These are phyloP conservation scores for Fusarium heterosporum DNA, from an alignment of 2,329 filamentous ascomycete species.

Conservation along the genomic window DNA sequence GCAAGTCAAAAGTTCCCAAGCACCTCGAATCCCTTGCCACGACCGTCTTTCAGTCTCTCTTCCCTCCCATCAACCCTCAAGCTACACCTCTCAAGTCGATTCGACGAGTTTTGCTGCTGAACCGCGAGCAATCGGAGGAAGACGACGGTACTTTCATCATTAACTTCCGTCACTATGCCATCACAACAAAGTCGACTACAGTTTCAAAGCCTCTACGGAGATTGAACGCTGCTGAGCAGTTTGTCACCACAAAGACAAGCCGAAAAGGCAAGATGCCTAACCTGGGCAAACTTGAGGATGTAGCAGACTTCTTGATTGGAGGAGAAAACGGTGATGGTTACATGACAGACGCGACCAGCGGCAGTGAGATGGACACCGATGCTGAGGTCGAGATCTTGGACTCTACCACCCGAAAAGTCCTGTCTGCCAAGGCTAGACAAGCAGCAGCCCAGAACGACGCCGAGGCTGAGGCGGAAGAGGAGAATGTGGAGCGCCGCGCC, in stretches of 20 bases:
- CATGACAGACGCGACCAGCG: conserved; percentile 84
- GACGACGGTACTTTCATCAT: conserved; percentile 81
- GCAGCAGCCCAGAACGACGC: conserved; percentile 55
- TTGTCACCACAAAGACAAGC: conserved; percentile 70
- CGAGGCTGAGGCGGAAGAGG: conserved; percentile 61
- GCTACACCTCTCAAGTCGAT: conserved; percentile 92
- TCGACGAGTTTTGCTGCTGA: conserved; percentile 87
- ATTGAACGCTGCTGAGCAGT: conserved; percentile 86
- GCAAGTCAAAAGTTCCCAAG: conserved; percentile 81
- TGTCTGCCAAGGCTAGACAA: conserved; percentile 63
- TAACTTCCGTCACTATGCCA: conserved; percentile 93
- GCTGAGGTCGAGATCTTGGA: conserved; percentile 90
- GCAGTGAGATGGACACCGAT: conserved; percentile 93
- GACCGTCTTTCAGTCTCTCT: conserved; percentile 94
- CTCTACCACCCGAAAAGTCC: conserved; percentile 71
- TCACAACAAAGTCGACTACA: conserved; percentile 87
- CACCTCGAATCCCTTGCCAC: conserved; percentile 94
- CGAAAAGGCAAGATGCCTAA: conserved; percentile 83
- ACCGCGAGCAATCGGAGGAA: conserved; percentile 74
- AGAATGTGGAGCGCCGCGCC: conserved; percentile 81
- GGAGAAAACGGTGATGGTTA: conserved; percentile 81
- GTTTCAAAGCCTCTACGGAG: conserved; percentile 86
- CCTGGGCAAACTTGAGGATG: conserved; percentile 89
- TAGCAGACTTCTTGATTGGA: conserved; percentile 93
- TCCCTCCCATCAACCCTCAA: conserved; percentile 95